Evolutionary conservation across 148 eudicot species (phyloP).

Genomic region (Rhododendron molle): DNA sequence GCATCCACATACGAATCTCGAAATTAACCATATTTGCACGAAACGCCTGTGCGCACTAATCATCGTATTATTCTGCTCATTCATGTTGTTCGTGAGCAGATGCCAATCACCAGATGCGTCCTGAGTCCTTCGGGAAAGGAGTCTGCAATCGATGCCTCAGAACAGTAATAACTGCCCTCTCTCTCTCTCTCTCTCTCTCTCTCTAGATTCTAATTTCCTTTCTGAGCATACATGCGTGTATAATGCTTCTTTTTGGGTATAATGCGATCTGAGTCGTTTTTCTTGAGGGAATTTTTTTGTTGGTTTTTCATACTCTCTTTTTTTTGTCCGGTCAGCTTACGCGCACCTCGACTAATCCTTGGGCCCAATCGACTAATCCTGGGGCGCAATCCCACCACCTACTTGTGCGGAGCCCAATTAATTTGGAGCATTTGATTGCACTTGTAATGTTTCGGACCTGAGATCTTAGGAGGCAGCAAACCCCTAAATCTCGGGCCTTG

Average conservation of each 20-base stretch:
- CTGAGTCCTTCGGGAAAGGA: conserved; percentile 26
- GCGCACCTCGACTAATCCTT: too few species aligned
- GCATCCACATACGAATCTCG: neutral
- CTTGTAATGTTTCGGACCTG: too few species aligned
- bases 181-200: neutral
- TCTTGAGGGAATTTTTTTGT: neutral
- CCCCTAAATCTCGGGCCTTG: too few species aligned
- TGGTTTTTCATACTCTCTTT: too few species aligned
- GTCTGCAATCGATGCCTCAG: conserved; percentile 74
- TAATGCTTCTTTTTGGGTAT: neutral
- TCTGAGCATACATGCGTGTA: neutral
- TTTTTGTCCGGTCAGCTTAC: too few species aligned
- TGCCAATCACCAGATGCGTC: conserved; percentile 20
- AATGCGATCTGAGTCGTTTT: neutral
- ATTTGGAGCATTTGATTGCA: too few species aligned
- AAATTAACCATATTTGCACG: neutral
- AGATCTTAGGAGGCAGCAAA: too few species aligned
- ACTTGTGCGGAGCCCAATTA: too few species aligned
- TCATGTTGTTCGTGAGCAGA: conserved; percentile 15
- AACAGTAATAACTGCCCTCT: conserved; percentile 41
- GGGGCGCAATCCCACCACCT: too few species aligned
- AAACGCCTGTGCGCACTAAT: neutral
- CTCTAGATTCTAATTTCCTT: neutral
- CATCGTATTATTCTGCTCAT: neutral
- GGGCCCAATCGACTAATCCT: too few species aligned